Evolutionary conservation across 1,284 basidiomycete species (phyloP).

Genomic region (Laetiporus sulphureus): DNA sequence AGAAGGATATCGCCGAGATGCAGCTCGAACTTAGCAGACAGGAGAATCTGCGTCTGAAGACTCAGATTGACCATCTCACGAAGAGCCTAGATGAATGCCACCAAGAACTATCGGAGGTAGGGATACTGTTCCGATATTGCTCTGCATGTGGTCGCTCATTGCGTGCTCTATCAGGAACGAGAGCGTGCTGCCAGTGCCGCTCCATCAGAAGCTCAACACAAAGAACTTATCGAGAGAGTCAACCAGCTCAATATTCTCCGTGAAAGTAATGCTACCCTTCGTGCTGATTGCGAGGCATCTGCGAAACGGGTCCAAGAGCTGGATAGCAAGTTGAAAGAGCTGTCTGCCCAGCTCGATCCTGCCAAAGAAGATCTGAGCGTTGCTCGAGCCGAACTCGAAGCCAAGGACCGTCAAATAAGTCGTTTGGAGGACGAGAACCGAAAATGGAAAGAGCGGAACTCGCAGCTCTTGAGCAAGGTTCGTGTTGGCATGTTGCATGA

Average conservation of each 20-base stretch:
- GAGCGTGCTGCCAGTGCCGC: constrained; percentile 65
- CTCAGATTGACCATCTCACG: constrained; percentile 69
- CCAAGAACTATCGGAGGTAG: constrained; percentile 56
- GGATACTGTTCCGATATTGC: constrained; percentile 9
- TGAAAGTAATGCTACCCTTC: constrained; percentile 83
- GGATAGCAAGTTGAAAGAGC: constrained; percentile 54
- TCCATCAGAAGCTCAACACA: constrained; percentile 74
- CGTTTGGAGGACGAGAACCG: constrained; percentile 76
- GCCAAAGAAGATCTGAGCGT: constrained; percentile 65
- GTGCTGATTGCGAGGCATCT: constrained; percentile 67
- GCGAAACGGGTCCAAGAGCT: constrained; percentile 60
- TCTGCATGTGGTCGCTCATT: constrained; percentile 4
- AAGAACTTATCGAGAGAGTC: constrained; percentile 82
- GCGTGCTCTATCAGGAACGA: constrained; percentile 54
- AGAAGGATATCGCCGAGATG: constrained; percentile 87
- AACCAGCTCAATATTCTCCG: constrained; percentile 83
- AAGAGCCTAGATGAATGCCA: constrained; percentile 69
- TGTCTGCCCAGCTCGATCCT: constrained; percentile 67
- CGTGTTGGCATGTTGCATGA: not conserved
- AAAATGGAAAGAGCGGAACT: constrained; percentile 82
- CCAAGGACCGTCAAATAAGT: constrained; percentile 60
- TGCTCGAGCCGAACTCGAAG: constrained; percentile 70
- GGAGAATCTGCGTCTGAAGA: constrained; percentile 72
- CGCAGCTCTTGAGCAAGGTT: constrained; percentile 76
- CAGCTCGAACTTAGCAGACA: constrained; percentile 84